Evolutionary conservation across 2,329 filamentous ascomycete genomes (phyloP).

Genomic region (Monosporascus cannonballus): DNA sequence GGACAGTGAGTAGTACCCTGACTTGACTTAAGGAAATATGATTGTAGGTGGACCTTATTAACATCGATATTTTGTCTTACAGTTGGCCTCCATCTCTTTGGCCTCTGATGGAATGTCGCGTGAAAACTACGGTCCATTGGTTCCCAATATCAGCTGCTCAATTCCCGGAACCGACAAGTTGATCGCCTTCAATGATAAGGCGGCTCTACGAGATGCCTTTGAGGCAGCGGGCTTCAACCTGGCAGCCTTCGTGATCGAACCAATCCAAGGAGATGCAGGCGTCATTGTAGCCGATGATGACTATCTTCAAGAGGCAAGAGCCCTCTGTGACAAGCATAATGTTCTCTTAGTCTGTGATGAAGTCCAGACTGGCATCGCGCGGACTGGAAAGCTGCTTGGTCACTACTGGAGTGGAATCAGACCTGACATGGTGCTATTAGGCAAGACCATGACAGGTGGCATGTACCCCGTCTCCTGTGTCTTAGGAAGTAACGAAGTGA

Average conservation of each 20-base stretch:
- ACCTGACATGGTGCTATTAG: constrained; percentile 88
- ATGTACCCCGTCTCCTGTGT: constrained; percentile 99
- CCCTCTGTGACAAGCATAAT: constrained; percentile 90
- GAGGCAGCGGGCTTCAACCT: constrained; percentile 77
- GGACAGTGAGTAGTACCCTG: constrained; percentile 60
- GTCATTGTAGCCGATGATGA: constrained; percentile 90
- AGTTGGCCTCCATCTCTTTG: constrained; percentile 95
- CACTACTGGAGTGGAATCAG: constrained; percentile 92
- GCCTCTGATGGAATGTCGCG: constrained; percentile 93
- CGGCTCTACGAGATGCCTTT: constrained; percentile 72
- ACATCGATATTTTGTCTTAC: constrained; percentile 3
- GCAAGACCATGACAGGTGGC: constrained; percentile 95
- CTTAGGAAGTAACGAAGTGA: constrained; percentile 79
- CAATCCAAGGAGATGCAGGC: constrained; percentile 94
- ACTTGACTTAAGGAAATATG: no score
- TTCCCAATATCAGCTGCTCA: constrained; percentile 76
- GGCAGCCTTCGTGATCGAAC: constrained; percentile 90
- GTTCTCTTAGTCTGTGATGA: constrained; percentile 96
- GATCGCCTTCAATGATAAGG: constrained; percentile 82
- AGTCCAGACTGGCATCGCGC: constrained; percentile 95
- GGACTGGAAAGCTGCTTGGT: constrained; percentile 90
- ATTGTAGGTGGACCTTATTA: neutral
- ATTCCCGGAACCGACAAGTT: constrained; percentile 69
- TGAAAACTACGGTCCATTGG: constrained; percentile 94
- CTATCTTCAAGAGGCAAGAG: constrained; percentile 75